Base-by-base conservation (phyloP, 2,329 filamentous ascomycete species). In the Ophiostoma australiae region DNA sequence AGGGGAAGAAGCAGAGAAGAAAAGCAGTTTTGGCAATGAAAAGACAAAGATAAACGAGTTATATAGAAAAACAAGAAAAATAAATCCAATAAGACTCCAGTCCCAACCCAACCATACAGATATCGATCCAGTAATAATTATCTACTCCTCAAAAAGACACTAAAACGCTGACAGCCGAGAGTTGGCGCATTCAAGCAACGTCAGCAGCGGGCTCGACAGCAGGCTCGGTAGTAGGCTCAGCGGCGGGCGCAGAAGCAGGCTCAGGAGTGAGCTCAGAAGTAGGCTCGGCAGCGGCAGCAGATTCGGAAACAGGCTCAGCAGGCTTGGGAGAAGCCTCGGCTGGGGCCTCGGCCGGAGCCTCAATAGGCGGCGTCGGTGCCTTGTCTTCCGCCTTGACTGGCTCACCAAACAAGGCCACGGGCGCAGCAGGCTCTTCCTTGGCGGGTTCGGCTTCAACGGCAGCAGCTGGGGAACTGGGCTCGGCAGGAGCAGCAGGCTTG, bases 361-460 rank as follows among this genome's bases (percentile, higher is more conserved):
- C 61, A 4, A 17, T 6, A 13, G 17, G 15, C 8, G 61, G 61
- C 4, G 61, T n/a, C 7, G 31, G 61, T 20, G 33, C 58, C 27
- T 63, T 63, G 7, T 33, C 58, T 20, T 58, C 31, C 1, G 27
- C 52, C 33, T 41, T n/a, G 20, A 33, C 13, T 13, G 58, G 23
- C 27, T 13, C 58, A 13, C 58, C 27, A 33, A 33, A 58, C n/a
- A 23, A 13, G 61, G 31, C 31, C 4, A 35, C 33, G n/a, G 61
- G 61, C 6, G 61, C 61, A 31, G 33, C 35, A 4, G 48, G 48
- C 48, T 52, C 52, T 61, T 39, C 44, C 52, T 69, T 27, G 68
- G 65, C 11, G 5, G 65, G 65, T n/a, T 67, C 52, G 20, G 41
- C n/a, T 31, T 58, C 69, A 4, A 10, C 61, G 13, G 11, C 65